Conservation (phyloP, 495 filamentous ascomycete species). For the Trichoderma reesei region DNA sequence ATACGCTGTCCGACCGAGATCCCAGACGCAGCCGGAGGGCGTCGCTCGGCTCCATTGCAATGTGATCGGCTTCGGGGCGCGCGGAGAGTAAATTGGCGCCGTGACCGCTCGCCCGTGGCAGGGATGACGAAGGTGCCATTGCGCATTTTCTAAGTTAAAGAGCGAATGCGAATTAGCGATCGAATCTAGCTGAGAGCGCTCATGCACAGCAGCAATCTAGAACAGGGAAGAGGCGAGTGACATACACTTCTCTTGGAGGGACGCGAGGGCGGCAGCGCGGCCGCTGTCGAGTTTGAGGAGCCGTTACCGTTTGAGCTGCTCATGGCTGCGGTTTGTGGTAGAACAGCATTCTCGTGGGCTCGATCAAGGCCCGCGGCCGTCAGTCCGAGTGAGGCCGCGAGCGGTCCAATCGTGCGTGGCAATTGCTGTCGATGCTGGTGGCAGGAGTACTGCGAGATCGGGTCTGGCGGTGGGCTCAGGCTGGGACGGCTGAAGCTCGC, state of each 20-base stretch:
- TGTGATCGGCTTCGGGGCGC: slow-evolving; percentile 22
- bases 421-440: no score
- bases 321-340: slow-evolving; percentile 16
- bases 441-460: no score
- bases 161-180: not conserved
- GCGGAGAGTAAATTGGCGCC: slow-evolving; percentile 48
- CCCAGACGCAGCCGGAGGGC: slow-evolving; percentile 19
- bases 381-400: not conserved
- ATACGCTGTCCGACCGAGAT: slow-evolving; percentile 23
- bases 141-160: slow-evolving; percentile 38
- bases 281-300: slow-evolving; percentile 13
- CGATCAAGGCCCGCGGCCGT: not conserved
- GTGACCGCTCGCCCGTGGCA: slow-evolving; percentile 48
- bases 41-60: slow-evolving; percentile 14
- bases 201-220: not conserved
- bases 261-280: slow-evolving; percentile 24
- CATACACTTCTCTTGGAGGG: slow-evolving; percentile 29
- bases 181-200: not conserved
- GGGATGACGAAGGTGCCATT: slow-evolving; percentile 54
- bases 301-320: slow-evolving; percentile 20
- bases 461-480: no score
- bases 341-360: slow-evolving; percentile 1
- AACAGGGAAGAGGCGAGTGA: not conserved
- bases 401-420: no score
- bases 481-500: no score